Percentiles rank a stretch among this genome's conserved stretches.
Evolutionary conservation across 169 alveolate species (phyloP).

Genomic region (Plasmodium malariae): DNA sequence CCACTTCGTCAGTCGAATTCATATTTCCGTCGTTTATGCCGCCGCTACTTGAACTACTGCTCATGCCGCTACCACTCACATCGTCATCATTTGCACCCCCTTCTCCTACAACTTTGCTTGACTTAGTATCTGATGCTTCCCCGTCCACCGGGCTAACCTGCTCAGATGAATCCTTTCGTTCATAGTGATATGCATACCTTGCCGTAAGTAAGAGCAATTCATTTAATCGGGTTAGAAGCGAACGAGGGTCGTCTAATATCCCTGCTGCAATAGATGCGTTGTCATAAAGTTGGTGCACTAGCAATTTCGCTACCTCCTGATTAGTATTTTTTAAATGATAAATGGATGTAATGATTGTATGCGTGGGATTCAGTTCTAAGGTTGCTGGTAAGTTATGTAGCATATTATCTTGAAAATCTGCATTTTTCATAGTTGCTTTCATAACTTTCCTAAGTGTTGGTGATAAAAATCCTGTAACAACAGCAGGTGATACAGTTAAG

Average conservation of each 20-base stretch:
- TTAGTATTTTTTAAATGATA: conserved; percentile 82
- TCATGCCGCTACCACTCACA: neutral
- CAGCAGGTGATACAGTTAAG: conserved; percentile 91
- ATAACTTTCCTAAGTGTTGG: conserved; percentile 88
- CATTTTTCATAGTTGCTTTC: conserved; percentile 88
- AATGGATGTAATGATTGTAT: conserved; percentile 80
- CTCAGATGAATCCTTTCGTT: conserved; percentile 43
- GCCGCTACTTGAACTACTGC: neutral
- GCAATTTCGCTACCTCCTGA: conserved; percentile 86
- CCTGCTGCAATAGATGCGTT: conserved; percentile 95
- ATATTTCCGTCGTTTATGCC: neutral
- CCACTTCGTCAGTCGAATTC: neutral
- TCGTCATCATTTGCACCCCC: conserved; percentile 9
- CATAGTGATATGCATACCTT: conserved; percentile 85
- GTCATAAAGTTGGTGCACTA: conserved; percentile 89
- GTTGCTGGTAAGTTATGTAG: conserved; percentile 85
- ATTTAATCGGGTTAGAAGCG: conserved; percentile 88
- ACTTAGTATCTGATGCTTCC: no score
- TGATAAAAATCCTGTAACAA: conserved; percentile 91
- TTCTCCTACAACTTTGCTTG: neutral
- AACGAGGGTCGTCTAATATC: conserved; percentile 92
- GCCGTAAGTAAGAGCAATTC: conserved; percentile 86
- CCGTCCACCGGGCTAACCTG: no score
- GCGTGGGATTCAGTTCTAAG: conserved; percentile 89
- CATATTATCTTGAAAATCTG: conserved; percentile 83